Percentiles rank a stretch among this genome's conserved stretches.
These are phyloP conservation scores for Capniomyces stellatus DNA, from an alignment of 371 early-diverging fungal species.

Conservation along the genomic window DNA sequence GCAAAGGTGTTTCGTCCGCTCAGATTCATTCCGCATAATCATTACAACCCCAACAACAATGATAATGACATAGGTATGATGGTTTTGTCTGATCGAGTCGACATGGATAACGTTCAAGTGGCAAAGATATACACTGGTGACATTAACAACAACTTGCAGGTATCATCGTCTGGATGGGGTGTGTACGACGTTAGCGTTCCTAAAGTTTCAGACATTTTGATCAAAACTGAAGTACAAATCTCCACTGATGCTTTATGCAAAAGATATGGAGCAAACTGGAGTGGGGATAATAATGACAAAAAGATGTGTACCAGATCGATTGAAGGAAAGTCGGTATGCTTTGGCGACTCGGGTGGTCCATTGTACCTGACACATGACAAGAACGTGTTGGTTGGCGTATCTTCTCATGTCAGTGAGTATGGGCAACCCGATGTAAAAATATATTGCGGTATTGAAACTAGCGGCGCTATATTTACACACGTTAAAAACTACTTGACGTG, in stretches of 20 bases:
- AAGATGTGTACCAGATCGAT: neutral
- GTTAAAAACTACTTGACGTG: too few relatives aligned
- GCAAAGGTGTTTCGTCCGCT: too few relatives aligned
- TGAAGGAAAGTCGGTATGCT: neutral
- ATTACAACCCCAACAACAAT: too few relatives aligned
- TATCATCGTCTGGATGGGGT: neutral
- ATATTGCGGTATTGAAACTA: too few relatives aligned
- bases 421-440: too few relatives aligned
- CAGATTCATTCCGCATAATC: too few relatives aligned
- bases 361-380: neutral
- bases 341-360: neutral
- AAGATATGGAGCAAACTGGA: neutral
- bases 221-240: neutral
- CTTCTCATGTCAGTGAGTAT: too few relatives aligned
- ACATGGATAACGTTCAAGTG: constrained; percentile 4
- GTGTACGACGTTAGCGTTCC: neutral
- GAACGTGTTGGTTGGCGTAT: neutral
- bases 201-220: too few relatives aligned
- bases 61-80: too few relatives aligned
- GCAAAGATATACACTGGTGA: neutral
- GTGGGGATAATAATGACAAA: neutral
- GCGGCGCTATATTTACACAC: too few relatives aligned
- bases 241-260: neutral
- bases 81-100: too few relatives aligned
- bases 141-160: neutral